Evolutionary conservation across 345 rosid genomes (phyloP).

Genomic region (Rhodomyrtus tomentosa): DNA sequence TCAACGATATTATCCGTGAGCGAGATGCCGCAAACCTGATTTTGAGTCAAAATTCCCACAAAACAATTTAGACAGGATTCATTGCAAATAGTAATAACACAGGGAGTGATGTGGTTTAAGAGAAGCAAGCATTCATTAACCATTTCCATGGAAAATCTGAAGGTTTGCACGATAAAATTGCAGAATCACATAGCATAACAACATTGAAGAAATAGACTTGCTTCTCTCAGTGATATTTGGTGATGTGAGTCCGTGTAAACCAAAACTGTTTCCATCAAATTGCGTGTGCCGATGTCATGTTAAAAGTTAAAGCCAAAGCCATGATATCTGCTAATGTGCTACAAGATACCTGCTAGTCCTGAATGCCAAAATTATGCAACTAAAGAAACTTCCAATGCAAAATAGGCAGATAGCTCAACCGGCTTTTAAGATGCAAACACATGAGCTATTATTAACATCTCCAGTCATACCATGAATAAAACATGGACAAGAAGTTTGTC

Average conservation of each 20-base stretch:
- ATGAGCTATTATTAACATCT: background rate
- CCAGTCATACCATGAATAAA: background rate
- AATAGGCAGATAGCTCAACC: background rate
- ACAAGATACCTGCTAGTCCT: background rate
- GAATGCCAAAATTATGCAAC: background rate
- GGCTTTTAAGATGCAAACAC: background rate
- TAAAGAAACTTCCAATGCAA: background rate
- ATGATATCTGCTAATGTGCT: background rate
- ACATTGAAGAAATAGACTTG: background rate
- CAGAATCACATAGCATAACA: background rate
- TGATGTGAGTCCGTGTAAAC: background rate
- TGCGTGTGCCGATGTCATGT: background rate
- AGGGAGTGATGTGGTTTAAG: background rate
- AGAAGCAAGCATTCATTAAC: background rate
- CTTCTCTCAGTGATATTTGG: background rate
- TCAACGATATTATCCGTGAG: slow-evolving; percentile 57
- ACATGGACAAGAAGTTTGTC: background rate
- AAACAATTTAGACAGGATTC: background rate
- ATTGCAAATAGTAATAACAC: background rate
- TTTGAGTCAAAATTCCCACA: background rate
- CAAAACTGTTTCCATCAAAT: background rate
- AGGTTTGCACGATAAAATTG: background rate
- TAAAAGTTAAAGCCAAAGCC: background rate
- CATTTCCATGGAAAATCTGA: background rate
- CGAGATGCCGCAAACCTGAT: slow-evolving; percentile 61